A percentile compares a stretch with the other conserved stretches of the same genome.
Conservation (phyloP, 2,329 filamentous ascomycete species). For the Venturia carpophila region DNA sequence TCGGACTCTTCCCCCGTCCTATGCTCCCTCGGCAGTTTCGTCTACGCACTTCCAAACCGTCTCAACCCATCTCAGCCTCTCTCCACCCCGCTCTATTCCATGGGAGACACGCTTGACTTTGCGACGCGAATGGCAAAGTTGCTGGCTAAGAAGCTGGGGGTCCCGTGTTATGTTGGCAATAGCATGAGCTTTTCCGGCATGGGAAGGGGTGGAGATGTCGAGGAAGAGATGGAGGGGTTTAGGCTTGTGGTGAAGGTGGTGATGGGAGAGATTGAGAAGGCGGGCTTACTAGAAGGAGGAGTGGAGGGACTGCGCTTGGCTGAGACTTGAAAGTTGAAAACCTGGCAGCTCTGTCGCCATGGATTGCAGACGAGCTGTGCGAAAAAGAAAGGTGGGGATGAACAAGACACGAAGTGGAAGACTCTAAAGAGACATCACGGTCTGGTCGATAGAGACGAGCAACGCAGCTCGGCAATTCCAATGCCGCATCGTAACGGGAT, state of each 20-base stretch:
- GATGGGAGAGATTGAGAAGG: conserved; percentile 42
- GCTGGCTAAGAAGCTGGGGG: conserved; percentile 61
- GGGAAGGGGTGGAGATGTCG: conserved; percentile 70
- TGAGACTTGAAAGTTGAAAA: background rate
- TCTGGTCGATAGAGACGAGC: too few relatives aligned
- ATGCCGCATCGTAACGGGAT: too few relatives aligned
- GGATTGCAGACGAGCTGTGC: too few relatives aligned
- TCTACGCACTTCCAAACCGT: conserved; percentile 84
- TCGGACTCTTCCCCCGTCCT: conserved; percentile 32
- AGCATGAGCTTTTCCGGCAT: conserved; percentile 70
- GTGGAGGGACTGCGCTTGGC: background rate
- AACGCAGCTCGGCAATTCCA: too few relatives aligned
- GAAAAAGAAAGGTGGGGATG: too few relatives aligned
- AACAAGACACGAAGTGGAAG: too few relatives aligned
- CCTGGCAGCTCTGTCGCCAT: background rate
- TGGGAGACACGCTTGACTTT: conserved; percentile 74
- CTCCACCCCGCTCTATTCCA: conserved; percentile 70
- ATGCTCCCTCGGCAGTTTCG: conserved; percentile 68
- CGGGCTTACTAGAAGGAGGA: background rate
- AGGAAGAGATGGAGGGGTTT: conserved; percentile 92
- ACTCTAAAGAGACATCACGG: too few relatives aligned
- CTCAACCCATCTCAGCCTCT: conserved; percentile 48
- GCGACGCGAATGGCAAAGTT: conserved; percentile 77
- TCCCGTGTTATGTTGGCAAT: conserved; percentile 84
- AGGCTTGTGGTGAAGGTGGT: conserved; percentile 65